Evolutionary conservation across 2,329 filamentous ascomycete species (phyloP).

Genomic region (Colletotrichum graminicola): DNA sequence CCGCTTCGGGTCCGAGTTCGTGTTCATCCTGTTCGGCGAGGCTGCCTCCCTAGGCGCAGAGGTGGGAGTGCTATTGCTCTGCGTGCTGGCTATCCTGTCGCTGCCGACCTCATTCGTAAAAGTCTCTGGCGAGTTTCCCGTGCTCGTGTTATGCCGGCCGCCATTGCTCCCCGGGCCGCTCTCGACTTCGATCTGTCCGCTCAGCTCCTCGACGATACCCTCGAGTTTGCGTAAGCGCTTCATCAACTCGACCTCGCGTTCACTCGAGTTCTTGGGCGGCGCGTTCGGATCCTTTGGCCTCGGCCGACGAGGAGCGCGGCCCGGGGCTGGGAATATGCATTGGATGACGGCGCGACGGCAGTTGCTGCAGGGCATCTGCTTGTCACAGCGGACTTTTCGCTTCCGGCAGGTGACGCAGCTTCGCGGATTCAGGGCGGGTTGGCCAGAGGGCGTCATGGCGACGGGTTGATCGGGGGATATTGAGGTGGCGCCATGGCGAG

Average conservation of each 20-base stretch:
- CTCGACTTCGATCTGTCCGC: slow-evolving; percentile 72
- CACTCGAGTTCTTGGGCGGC: slow-evolving; percentile 68
- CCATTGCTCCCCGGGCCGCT: slow-evolving; percentile 38
- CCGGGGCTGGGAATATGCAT: slow-evolving; percentile 81
- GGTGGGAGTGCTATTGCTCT: background rate
- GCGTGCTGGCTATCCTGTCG: slow-evolving; percentile 30
- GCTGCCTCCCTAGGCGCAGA: background rate
- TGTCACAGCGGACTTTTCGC: slow-evolving; percentile 82
- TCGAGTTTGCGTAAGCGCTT: slow-evolving; percentile 80
- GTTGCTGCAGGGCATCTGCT: slow-evolving; percentile 81
- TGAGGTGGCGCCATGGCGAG: slow-evolving; percentile 37
- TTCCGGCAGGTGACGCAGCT: slow-evolving; percentile 65
- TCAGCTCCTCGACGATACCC: slow-evolving; percentile 79
- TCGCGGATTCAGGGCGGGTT: slow-evolving; percentile 59
- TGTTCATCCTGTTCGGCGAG: slow-evolving; percentile 30
- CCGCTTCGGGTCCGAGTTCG: slow-evolving; percentile 43
- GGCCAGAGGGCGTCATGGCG: slow-evolving; percentile 41
- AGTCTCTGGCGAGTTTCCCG: slow-evolving; percentile 49
- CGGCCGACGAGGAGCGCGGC: slow-evolving; percentile 76
- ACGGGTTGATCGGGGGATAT: slow-evolving; percentile 42
- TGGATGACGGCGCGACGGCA: slow-evolving; percentile 78
- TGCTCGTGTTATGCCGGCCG: slow-evolving; percentile 44
- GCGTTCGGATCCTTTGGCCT: slow-evolving; percentile 75
- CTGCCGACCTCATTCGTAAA: slow-evolving; percentile 40
- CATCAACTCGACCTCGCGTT: slow-evolving; percentile 76